A percentile compares a stretch with the other conserved stretches of the same genome.
Evolutionary conservation across 192 early-diverging fungal species (phyloP).

Genomic region (Rhizophagus sp.): DNA sequence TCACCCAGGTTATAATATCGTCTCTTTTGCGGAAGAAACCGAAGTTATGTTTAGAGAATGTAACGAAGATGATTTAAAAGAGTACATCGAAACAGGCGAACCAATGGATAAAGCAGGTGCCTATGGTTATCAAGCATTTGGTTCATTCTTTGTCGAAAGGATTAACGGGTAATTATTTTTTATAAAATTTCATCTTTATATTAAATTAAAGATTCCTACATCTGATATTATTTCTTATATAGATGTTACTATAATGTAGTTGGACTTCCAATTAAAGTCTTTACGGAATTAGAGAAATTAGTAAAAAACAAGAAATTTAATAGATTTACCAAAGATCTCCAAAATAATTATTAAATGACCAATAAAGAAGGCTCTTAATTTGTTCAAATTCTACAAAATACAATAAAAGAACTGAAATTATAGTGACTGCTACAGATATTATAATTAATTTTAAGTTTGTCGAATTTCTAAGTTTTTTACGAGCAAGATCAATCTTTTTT

Average conservation of each 20-base stretch:
- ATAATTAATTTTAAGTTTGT: not conserved
- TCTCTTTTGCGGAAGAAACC: conserved; percentile 61
- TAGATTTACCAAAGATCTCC: not conserved
- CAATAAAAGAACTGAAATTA: not conserved
- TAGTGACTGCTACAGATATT: not conserved
- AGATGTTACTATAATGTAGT: conserved; percentile 31
- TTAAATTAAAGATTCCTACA: not conserved
- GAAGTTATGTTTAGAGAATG: conserved; percentile 66
- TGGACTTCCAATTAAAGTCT: conserved; percentile 17
- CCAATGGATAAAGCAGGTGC: conserved; percentile 76
- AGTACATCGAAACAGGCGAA: conserved; percentile 58
- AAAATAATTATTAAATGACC: not conserved
- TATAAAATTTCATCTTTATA: not conserved
- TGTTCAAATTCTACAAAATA: not conserved
- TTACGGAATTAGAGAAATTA: conserved; percentile 11
- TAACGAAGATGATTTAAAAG: conserved; percentile 61
- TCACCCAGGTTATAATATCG: conserved; percentile 28
- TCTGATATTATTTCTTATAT: not conserved
- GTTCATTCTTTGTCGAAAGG: conserved; percentile 18
- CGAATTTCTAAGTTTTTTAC: not conserved
- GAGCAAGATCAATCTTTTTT: conserved; percentile 2
- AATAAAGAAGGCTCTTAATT: not conserved
- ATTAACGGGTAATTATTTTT: conserved; percentile 16
- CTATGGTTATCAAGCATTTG: conserved; percentile 22
- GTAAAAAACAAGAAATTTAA: conserved; percentile 15